These are phyloP conservation scores for Phytophthora ramorum DNA, from an alignment of 352 stramenopile species.

Conservation along the genomic window DNA sequence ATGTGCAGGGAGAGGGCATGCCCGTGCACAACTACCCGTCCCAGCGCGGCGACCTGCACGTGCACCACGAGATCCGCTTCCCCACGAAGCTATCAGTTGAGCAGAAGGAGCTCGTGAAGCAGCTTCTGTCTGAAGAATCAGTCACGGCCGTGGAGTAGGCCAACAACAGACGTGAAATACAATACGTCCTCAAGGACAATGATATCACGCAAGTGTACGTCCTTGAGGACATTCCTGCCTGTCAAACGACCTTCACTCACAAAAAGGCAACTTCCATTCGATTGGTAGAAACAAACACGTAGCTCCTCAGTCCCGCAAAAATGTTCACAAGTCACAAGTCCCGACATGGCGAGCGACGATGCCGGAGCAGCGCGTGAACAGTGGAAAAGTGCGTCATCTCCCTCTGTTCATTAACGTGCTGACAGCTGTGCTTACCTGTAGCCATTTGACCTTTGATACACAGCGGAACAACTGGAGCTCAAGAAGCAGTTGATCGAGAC, in stretches of 20 bases:
- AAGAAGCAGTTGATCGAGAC: slow-evolving; percentile 57
- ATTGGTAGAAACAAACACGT: slow-evolving; percentile 22
- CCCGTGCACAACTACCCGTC: slow-evolving; percentile 91
- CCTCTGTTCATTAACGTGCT: not conserved
- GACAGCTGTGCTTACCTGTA: slow-evolving; percentile 6
- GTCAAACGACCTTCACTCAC: slow-evolving; percentile 16
- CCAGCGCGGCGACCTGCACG: slow-evolving; percentile 93
- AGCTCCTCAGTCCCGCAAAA: slow-evolving; percentile 9
- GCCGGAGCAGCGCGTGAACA: slow-evolving; percentile 15
- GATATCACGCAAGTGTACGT: no score
- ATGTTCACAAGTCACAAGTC: not conserved
- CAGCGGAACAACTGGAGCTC: slow-evolving; percentile 64
- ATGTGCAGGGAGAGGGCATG: slow-evolving; percentile 96
- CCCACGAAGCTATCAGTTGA: slow-evolving; percentile 85
- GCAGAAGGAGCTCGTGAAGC: slow-evolving; percentile 88
- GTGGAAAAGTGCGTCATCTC: slow-evolving; percentile 36
- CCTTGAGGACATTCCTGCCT: not conserved
- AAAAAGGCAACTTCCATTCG: slow-evolving; percentile 7
- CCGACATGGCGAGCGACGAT: slow-evolving; percentile 20
- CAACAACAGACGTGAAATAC: not conserved
- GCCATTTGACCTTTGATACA: slow-evolving; percentile 3
- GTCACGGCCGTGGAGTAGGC: slow-evolving; percentile 29
- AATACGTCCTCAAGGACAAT: not conserved
- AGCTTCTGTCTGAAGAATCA: slow-evolving; percentile 43
- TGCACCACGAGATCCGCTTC: slow-evolving; percentile 97